These are phyloP conservation scores for Diaporthe aspalathi DNA, from an alignment of 2,329 filamentous ascomycete genomes.

Conservation along the genomic window DNA sequence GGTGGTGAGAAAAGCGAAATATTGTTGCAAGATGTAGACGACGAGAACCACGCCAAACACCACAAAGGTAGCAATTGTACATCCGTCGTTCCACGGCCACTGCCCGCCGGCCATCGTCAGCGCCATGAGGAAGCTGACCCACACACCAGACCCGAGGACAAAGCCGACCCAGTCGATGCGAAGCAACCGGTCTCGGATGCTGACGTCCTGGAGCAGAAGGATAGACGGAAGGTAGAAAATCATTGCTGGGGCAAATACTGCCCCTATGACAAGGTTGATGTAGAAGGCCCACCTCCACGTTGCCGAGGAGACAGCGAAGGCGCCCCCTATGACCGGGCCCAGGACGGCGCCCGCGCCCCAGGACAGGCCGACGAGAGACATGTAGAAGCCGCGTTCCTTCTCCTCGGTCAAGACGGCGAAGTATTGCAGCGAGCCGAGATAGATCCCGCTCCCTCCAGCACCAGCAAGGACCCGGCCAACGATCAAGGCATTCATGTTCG, in stretches of 20 bases:
- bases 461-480: conserved; percentile 56
- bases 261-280: conserved; percentile 61
- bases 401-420: conserved; percentile 46
- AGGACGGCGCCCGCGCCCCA: conserved; percentile 54
- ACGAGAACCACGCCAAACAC: conserved; percentile 55
- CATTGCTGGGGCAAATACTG: conserved; percentile 55
- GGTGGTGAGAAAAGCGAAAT: conserved; percentile 54
- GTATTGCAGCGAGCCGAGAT: conserved; percentile 47
- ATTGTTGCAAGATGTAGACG: conserved; percentile 57
- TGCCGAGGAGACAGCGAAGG: conserved; percentile 48
- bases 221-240: conserved; percentile 53
- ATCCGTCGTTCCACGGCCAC: conserved; percentile 59
- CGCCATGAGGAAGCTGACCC: conserved; percentile 56
- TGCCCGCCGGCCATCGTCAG: conserved; percentile 60
- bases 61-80: conserved; percentile 59
- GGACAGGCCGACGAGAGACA: conserved; percentile 45
- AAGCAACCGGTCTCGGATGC: conserved; percentile 40
- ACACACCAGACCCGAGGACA: conserved; percentile 55
- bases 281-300: conserved; percentile 58
- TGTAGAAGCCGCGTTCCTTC: conserved; percentile 48
- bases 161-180: conserved; percentile 60
- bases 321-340: conserved; percentile 52
- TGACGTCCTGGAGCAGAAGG: conserved; percentile 32
- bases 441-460: conserved; percentile 54
- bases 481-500: conserved; percentile 58